Conservation (phyloP, 1,284 basidiomycete genomes). For the Ceratobasidium papillatum region DNA sequence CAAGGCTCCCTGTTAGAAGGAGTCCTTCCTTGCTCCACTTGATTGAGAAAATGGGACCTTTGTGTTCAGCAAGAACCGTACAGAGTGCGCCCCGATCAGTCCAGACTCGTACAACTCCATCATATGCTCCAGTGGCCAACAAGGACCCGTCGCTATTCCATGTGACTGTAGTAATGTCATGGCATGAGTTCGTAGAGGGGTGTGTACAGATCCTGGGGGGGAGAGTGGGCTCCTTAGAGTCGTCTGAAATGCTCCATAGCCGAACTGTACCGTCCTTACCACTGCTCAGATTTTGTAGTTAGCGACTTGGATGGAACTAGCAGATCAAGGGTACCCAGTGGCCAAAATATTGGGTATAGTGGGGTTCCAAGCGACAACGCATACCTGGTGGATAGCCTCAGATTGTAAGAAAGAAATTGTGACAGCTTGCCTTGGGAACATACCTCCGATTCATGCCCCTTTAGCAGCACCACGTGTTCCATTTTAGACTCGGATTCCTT, state of each 20-base stretch:
- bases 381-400: conserved; percentile 63
- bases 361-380: conserved; percentile 83
- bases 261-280: conserved; percentile 80
- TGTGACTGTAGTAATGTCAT: conserved; percentile 74
- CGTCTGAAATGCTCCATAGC: conserved; percentile 73
- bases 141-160: conserved; percentile 76
- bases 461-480: conserved; percentile 39
- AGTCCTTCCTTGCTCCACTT: conserved; percentile 76
- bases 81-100: conserved; percentile 63
- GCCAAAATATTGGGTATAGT: conserved; percentile 67
- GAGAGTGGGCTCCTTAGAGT: conserved; percentile 48
- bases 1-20: conserved; percentile 76
- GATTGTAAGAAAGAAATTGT: not conserved
- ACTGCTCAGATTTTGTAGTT: conserved; percentile 48
- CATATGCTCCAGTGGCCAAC: conserved; percentile 79
- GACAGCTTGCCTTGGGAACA: not conserved
- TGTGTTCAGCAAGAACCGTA: conserved; percentile 48
- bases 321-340: conserved; percentile 65
- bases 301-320: not conserved
- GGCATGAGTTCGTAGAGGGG: conserved; percentile 58
- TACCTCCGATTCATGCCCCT: conserved; percentile 44
- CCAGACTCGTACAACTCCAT: conserved; percentile 71
- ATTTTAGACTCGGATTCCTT: conserved; percentile 14
- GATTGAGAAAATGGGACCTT: conserved; percentile 80
- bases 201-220: conserved; percentile 62